Evolutionary conservation across 495 filamentous ascomycete genomes (phyloP).

Genomic region (Penicillium paxilli): DNA sequence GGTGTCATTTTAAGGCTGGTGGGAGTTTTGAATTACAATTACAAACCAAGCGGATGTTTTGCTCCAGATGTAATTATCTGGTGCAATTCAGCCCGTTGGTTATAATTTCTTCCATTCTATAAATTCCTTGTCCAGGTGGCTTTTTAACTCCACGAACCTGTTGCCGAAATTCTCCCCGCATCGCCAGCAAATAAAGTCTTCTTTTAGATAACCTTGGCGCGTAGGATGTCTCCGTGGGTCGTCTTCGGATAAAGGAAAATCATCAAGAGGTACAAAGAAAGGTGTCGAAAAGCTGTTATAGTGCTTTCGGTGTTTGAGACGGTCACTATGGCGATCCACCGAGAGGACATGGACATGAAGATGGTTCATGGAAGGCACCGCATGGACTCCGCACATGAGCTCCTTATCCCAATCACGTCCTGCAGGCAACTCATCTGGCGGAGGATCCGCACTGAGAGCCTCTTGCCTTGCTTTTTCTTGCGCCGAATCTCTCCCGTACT

Average conservation of each 20-base stretch:
- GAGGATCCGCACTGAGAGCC: slow-evolving; percentile 49
- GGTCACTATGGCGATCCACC: slow-evolving; percentile 67
- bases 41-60: slow-evolving; percentile 7
- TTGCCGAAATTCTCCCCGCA: slow-evolving; percentile 76
- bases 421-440: slow-evolving; percentile 53
- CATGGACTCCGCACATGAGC: slow-evolving; percentile 77
- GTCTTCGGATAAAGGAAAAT: slow-evolving; percentile 69
- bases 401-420: slow-evolving; percentile 81
- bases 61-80: slow-evolving; percentile 8
- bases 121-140: slow-evolving; percentile 80
- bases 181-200: slow-evolving; percentile 79
- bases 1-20: background rate
- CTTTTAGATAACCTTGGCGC: slow-evolving; percentile 54
- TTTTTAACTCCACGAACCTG: slow-evolving; percentile 70
- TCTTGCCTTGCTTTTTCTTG: slow-evolving; percentile 57
- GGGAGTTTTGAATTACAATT: slow-evolving; percentile 10
- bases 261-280: slow-evolving; percentile 82
- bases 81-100: slow-evolving; percentile 7
- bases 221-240: slow-evolving; percentile 59
- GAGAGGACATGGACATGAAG: slow-evolving; percentile 88
- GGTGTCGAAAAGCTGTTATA: slow-evolving; percentile 88
- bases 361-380: slow-evolving; percentile 87
- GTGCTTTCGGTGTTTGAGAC: slow-evolving; percentile 79
- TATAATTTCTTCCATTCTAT: slow-evolving; percentile 75
- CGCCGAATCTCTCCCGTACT: slow-evolving; percentile 62